A percentile compares a stretch with the other conserved stretches of the same genome.
These are phyloP conservation scores for Zygoascus bituminiphila DNA, from an alignment of 805 yeast species.

Conservation along the genomic window DNA sequence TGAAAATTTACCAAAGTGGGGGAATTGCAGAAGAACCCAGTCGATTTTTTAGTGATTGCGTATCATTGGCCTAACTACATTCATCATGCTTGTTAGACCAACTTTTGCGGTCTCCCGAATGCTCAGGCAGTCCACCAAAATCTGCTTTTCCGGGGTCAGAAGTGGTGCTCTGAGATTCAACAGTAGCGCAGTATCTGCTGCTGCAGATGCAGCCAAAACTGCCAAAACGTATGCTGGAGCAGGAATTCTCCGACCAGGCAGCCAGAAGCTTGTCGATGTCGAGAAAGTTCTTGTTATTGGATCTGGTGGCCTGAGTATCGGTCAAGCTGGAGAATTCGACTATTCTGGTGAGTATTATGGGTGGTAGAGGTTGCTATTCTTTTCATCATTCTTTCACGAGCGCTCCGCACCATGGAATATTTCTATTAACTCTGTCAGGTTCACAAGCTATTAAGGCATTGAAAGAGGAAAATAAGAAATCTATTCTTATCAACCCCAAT, in stretches of 20 bases:
- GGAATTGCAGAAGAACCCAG: too few relatives aligned
- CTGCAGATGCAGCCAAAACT: conserved; percentile 1
- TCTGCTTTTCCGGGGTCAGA: not conserved
- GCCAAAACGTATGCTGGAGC: conserved; percentile 29
- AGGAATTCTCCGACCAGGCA: conserved; percentile 29
- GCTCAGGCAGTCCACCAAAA: not conserved
- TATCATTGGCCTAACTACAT: too few relatives aligned
- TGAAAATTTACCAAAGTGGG: not conserved
- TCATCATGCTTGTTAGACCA: not conserved
- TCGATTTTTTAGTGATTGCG: too few relatives aligned
- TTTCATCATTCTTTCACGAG: too few relatives aligned
- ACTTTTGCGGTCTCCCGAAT: not conserved
- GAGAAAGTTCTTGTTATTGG: conserved; percentile 86
- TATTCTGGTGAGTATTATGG: conserved; percentile 41
- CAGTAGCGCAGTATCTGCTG: not conserved
- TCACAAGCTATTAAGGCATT: conserved; percentile 96
- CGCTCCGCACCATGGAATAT: too few relatives aligned
- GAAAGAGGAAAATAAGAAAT: conserved; percentile 77
- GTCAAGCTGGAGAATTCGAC: conserved; percentile 98
- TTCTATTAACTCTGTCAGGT: conserved; percentile 39
- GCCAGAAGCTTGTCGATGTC: conserved; percentile 58
- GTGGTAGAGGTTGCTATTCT: conserved; percentile 10
- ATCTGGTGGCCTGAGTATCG: conserved; percentile 94
- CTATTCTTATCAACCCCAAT: conserved; percentile 88
- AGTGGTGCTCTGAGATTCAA: not conserved